These are phyloP conservation scores for Rhipidocladum racemiflorum DNA, from an alignment of 176 grass and related monocot species.

Conservation along the genomic window DNA sequence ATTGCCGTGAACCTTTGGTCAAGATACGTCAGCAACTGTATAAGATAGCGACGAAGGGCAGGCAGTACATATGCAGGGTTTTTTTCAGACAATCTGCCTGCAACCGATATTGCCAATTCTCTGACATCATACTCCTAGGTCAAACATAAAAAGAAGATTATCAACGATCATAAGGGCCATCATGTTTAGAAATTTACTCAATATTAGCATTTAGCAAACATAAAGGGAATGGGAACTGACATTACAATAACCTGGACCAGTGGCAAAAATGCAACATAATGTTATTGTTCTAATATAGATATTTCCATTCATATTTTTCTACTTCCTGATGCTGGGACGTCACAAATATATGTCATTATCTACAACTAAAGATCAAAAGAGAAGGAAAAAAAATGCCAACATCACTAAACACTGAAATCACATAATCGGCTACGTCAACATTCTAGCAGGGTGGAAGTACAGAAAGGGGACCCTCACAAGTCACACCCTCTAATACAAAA, in stretches of 20 bases:
- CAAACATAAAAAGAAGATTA: slow-evolving; percentile 18
- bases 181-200: slow-evolving; percentile 15
- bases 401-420: background rate
- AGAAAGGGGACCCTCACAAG: background rate
- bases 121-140: slow-evolving; percentile 85
- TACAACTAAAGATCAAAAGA: background rate
- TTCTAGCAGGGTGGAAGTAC: background rate
- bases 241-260: background rate
- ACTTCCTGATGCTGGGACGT: background rate
- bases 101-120: slow-evolving; percentile 87
- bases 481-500: background rate
- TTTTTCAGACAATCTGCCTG: slow-evolving; percentile 95
- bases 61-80: slow-evolving; percentile 98
- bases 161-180: slow-evolving; percentile 2
- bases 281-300: background rate
- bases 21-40: slow-evolving; percentile 89
- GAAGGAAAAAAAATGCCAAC: background rate
- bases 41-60: slow-evolving; percentile 95
- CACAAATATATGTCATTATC: background rate
- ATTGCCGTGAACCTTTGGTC: slow-evolving; percentile 71
- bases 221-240: background rate
- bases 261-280: slow-evolving; percentile 1
- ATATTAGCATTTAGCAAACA: slow-evolving; percentile 19
- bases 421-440: slow-evolving; percentile 6
- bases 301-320: slow-evolving; percentile 1